These are phyloP conservation scores for Uromyces viciae-fabae DNA, from an alignment of 1,284 basidiomycete species.

Conservation along the genomic window DNA sequence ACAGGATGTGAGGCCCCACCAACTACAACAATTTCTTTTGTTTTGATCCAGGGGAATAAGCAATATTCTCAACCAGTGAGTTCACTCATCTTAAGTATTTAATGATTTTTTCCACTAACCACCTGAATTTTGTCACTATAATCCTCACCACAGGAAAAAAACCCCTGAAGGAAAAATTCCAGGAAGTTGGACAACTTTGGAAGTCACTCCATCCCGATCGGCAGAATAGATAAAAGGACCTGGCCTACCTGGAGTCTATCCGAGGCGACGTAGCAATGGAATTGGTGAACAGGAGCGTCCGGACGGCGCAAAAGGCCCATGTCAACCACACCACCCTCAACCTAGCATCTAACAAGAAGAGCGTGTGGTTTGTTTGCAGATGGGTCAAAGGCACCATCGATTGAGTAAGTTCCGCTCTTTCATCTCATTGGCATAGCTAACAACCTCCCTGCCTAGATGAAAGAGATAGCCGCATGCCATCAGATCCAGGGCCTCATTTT, in stretches of 20 bases:
- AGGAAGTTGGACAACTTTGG: background rate
- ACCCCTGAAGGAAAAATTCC: background rate
- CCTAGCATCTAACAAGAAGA: background rate
- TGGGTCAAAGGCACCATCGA: background rate
- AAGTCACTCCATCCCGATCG: background rate
- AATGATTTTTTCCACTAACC: no score
- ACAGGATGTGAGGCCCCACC: background rate
- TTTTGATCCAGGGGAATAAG: background rate
- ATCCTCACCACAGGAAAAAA: background rate
- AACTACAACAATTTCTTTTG: slow-evolving; percentile 8
- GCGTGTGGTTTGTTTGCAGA: background rate
- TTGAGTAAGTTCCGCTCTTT: background rate
- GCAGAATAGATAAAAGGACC: background rate
- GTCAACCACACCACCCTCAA: background rate
- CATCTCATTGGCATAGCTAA: no score
- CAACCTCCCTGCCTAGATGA: no score
- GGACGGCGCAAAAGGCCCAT: background rate
- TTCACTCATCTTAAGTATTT: background rate
- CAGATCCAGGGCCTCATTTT: background rate
- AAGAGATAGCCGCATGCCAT: background rate
- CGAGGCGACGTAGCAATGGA: background rate
- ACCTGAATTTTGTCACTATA: background rate
- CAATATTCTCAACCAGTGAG: background rate
- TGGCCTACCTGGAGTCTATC: background rate
- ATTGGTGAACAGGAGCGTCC: background rate